Base-by-base conservation (phyloP, 2,329 filamentous ascomycete species). In the Aureobasidium lini region DNA sequence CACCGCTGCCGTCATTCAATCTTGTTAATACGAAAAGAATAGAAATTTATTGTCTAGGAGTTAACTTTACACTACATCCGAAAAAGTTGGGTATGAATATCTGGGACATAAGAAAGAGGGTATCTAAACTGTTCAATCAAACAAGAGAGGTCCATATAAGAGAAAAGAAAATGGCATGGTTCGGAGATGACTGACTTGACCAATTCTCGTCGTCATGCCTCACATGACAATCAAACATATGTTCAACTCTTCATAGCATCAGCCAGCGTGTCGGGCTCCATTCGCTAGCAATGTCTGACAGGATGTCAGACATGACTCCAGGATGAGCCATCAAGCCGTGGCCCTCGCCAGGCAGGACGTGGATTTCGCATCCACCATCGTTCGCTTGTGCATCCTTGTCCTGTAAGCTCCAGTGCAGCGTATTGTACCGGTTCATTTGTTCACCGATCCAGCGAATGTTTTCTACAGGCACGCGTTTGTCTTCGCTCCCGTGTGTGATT, bases 261-360 rank as follows among this genome's bases (percentile, higher is more conserved):
- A 37, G 37, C 54, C 61, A 61, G 49, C 36, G 31, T 34, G 36
- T 40, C 16, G 32, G 46, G 40, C 36, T 64, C 93, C 93, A 97
- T 72, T 97, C 94, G 65, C 86, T 86, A 56, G 89, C 88, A 68
- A 99, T 95, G 75, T 99, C 94, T 73, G 90, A 93, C 37, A 99
- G 77, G n/a, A 97, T 88, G 18, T 87, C 85, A 44, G 90, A 89
- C 94, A 99, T 99, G 46, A 97, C 93, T 13, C 80, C 79, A 0
- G 94, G 92, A 65, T 88, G 95, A 0, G 94, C 94, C 94, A 99
- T 99, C 28, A 99, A 77, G 0, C 94, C 93, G 70, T 99, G 94
- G 3, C 92, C 90, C 72, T 99, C 93, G 6, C 89, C 90, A 65
- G 95, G 89, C 3, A 99, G 79, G 5, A 97, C 85, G 5, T 93